Evolutionary conservation across 768 basidiomycete species (phyloP), one percentile per base, ranked within the genome.

Genomic region (Sutorius australiensis): DNA sequence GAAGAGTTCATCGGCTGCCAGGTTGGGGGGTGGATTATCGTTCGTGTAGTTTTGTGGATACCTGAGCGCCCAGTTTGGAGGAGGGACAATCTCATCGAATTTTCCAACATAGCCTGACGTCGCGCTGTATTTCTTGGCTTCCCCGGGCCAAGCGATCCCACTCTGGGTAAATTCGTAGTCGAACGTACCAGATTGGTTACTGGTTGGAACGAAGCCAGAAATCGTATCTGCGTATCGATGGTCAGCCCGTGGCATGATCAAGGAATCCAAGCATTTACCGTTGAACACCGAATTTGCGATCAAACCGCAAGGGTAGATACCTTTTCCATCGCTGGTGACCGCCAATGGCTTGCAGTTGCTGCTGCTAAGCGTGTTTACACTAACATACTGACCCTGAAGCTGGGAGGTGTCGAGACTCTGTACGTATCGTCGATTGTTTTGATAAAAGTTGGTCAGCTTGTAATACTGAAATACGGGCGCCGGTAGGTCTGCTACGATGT

Each of bases 201-300:
- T 69, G 2, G 62, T 60, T 6, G 83, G 75, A 13, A 75, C 66
- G 37, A 90, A 85, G 36, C 77, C 78, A 30, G 80, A 76, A 67
- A 86, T 91, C 1, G 94, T 92, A 66, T 98, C 95, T 95, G 61
- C 50, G 45, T n/a, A 24, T 42, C 3, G 34, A 33, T 58, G 32
- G 24, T 49, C 14, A 49, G 11, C 31, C 27, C 27, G 28, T 5
- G 28, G 16, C 12, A 40, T 12, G 14, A 40, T 32, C 34, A 6
- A 32, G 13, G 38, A 51, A 33, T 19, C 27, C 27, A 16, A 17
- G 19, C 19, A 12, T 81, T 33, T 45, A 91, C 93, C 95, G 64
- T 99, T 99, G 77, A 98, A 99, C 10, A 93, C 36, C 2, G 93
- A 97, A 72, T 99, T 99, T 41, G 97, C 97, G 58, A 99, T 95